Percentiles rank a stretch among this genome's conserved stretches.
These are phyloP conservation scores for Plantago elongata DNA, from an alignment of 257 asterid genomes.

Conservation along the genomic window DNA sequence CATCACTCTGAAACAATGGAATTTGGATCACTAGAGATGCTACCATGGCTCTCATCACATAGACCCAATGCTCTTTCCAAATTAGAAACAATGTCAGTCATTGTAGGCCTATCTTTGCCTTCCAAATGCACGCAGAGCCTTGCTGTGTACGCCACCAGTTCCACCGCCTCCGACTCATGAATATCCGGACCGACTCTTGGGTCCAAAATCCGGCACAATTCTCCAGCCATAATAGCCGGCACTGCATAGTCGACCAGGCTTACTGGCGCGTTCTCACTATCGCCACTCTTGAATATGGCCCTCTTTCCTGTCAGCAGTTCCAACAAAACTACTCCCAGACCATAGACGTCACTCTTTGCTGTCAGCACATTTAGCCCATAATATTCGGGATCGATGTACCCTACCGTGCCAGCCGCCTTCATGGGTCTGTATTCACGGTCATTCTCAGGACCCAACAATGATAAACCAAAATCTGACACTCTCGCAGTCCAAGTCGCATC, in stretches of 20 bases:
- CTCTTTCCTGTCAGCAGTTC: conserved; percentile 73
- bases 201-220: conserved; percentile 45
- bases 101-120: conserved; percentile 77
- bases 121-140: conserved; percentile 86
- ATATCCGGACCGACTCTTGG: conserved; percentile 51
- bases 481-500: conserved; percentile 65
- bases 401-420: conserved; percentile 76
- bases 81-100: conserved; percentile 68
- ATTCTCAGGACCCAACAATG: conserved; percentile 54
- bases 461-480: conserved; percentile 83
- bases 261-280: conserved; percentile 38
- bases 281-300: conserved; percentile 55
- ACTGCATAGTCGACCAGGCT: conserved; percentile 73
- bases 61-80: conserved; percentile 70
- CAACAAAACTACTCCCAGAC: conserved; percentile 67
- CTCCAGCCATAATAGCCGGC: conserved; percentile 62
- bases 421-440: conserved; percentile 38
- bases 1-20: conserved; percentile 61
- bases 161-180: conserved; percentile 71
- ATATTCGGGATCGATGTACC: conserved; percentile 81
- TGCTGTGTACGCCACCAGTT: conserved; percentile 76
- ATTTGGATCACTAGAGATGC: conserved; percentile 64
- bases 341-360: conserved; percentile 83
- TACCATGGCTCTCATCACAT: conserved; percentile 72
- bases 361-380: conserved; percentile 69